Conservation (phyloP, 352 stramenopile genomes). For the Phytophthora cactorum region DNA sequence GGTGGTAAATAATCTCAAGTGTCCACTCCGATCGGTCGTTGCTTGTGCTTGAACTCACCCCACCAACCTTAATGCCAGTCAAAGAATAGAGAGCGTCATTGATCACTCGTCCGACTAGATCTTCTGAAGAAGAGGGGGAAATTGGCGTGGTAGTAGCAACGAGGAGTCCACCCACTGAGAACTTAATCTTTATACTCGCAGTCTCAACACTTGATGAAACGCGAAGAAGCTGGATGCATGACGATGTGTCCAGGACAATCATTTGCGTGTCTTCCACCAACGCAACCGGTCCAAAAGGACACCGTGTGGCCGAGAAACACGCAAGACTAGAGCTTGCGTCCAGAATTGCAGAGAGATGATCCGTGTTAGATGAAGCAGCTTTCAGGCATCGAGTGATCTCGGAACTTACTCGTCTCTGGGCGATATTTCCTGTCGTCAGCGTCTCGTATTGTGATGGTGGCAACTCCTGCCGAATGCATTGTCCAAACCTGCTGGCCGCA, state of each 20-base stretch:
- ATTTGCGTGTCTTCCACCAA: conserved; percentile 8
- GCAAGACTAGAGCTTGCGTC: conserved; percentile 8
- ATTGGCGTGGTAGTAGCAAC: conserved; percentile 11
- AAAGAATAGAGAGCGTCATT: conserved; percentile 2
- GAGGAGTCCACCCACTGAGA: not conserved
- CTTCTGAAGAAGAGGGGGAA: not conserved
- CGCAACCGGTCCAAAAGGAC: conserved; percentile 22
- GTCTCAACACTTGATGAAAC: conserved; percentile 2
- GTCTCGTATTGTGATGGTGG: not conserved
- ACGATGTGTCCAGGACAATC: conserved; percentile 22
- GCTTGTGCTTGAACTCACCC: conserved; percentile 1
- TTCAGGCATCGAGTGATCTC: conserved; percentile 16
- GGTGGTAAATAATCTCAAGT: conserved; percentile 23
- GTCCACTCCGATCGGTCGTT: conserved; percentile 9
- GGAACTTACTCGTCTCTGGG: not conserved
- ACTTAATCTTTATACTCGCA: conserved; percentile 9
- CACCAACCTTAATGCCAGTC: not conserved
- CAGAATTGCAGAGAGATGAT: not conserved
- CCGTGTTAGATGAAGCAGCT: not conserved
- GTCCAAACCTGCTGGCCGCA: conserved; percentile 6
- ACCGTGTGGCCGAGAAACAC: conserved; percentile 19
- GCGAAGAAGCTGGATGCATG: conserved; percentile 22
- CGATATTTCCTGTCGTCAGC: not conserved
- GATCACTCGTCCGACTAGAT: conserved; percentile 3
- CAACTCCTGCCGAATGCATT: conserved; percentile 16